Evolutionary conservation across 176 grass and related monocot species (phyloP), one percentile per base, ranked within the genome.

Genomic region (Puya raimondii): DNA sequence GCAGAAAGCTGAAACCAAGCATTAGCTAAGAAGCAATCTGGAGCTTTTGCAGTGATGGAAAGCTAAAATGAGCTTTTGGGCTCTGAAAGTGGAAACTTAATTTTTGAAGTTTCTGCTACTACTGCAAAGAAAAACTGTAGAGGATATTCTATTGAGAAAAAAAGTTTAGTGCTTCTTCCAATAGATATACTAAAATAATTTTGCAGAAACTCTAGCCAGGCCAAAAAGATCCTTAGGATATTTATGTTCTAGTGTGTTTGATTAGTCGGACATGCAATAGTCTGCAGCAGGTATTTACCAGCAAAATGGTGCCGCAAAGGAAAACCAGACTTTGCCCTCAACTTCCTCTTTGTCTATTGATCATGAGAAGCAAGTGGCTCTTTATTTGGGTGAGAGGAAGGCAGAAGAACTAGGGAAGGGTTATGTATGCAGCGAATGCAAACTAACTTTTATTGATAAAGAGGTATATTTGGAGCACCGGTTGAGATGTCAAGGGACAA

Each of bases 391-490:
- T 73, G 71, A 76, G 47, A 75, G 53, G 50, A 66, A 84, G 48
- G 29, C 49, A 12, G 64, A 15, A 79, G 66, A 61, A 77, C 12
- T 26, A 8, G 26, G 20, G 53, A 81, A 64, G 75, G 29, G 21
- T 81, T 51, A 73, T 26, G 70, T 80, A 50, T 99, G 87, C 66
- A 67, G 79, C 52, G 47, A 76, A 49, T 90, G 84, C 78, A 88
- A 86, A 67, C 65, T 82, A 74, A 84, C 72, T 53, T 85, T 91
- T 65, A 53, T 70, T 65, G 84, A 92, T 66, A 81, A 80, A 64
- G 71, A 70, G 77, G 48, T 72, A 54, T 82, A 94, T 80, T 50
- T 65, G 16, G 82, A 86, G 20, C 90, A 91, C 63, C 82, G 91
- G 48, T 66, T 82, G 10, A 80, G 81, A 67, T 86, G 67, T 77